Conservation (phyloP, 2,329 filamentous ascomycete genomes). For the Pseudovirgaria hyperparasitica region DNA sequence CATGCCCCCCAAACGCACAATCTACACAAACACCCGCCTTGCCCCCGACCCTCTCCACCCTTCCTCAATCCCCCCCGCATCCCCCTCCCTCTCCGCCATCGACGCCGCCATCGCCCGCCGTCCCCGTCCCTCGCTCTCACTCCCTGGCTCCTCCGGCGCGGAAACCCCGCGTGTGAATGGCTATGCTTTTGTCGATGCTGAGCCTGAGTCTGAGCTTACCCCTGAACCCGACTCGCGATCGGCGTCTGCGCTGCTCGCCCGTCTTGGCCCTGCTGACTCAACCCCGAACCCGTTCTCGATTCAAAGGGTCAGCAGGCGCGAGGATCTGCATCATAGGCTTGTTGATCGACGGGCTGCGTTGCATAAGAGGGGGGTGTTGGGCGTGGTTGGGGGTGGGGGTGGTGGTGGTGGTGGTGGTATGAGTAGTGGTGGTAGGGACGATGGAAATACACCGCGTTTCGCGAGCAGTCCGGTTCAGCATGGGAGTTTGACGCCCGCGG, state of each 20-base stretch:
- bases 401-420: constrained; percentile 8
- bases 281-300: constrained; percentile 72
- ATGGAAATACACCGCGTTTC: constrained; percentile 45
- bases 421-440: constrained; percentile 7
- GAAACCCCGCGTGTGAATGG: constrained; percentile 89
- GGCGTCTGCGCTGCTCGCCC: constrained; percentile 29
- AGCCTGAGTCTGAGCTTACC: constrained; percentile 38
- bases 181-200: constrained; percentile 87
- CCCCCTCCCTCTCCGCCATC: constrained; percentile 55
- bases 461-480: constrained; percentile 41
- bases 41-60: constrained; percentile 27
- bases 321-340: constrained; percentile 73
- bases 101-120: constrained; percentile 73
- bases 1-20: constrained; percentile 21
- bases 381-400: constrained; percentile 1
- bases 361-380: constrained; percentile 17
- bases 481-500: constrained; percentile 31
- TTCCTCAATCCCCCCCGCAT: constrained; percentile 37
- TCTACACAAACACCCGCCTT: constrained; percentile 6
- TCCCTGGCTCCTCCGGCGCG: constrained; percentile 46
- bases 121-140: constrained; percentile 48
- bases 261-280: constrained; percentile 28
- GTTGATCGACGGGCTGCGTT: constrained; percentile 58
- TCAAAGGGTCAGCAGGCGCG: constrained; percentile 59
- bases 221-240: constrained; percentile 19